Conservation (phyloP, 139 green algal genomes). For the Auxenochlorella protothecoides region DNA sequence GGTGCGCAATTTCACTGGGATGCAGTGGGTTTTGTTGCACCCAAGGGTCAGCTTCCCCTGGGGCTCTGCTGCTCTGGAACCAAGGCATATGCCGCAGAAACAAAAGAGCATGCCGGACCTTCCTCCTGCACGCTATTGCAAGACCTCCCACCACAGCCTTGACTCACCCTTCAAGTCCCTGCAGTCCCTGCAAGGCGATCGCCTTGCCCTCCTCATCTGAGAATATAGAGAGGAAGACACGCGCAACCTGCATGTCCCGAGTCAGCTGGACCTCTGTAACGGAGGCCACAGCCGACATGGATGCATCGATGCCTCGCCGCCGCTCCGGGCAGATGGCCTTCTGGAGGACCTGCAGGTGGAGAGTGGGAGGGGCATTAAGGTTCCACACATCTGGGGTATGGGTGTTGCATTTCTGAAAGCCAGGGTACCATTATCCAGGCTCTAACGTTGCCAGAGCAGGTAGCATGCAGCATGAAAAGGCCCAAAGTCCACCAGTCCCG, state of each 20-base stretch:
- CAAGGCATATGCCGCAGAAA: too few species aligned
- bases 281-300: slow-evolving; percentile 62
- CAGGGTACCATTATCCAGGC: too few species aligned
- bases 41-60: too few species aligned
- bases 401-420: too few species aligned
- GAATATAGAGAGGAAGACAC: slow-evolving; percentile 66
- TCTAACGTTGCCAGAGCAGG: neutral
- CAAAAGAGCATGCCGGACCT: too few species aligned
- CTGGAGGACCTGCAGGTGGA: slow-evolving; percentile 47
- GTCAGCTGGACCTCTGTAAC: slow-evolving; percentile 79
- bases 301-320: slow-evolving; percentile 35
- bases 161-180: slow-evolving; percentile 48
- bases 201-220: slow-evolving; percentile 50
- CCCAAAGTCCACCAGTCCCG: too few species aligned
- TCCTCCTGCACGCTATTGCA: neutral
- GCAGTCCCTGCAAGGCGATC: slow-evolving; percentile 62
- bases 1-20: too few species aligned
- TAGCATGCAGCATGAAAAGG: too few species aligned
- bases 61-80: too few species aligned
- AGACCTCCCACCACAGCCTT: neutral
- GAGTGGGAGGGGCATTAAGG: neutral
- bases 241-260: slow-evolving; percentile 76
- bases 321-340: slow-evolving; percentile 68
- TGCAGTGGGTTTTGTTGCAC: too few species aligned
- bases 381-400: neutral